Evolutionary conservation across 352 stramenopile genomes (phyloP).

Genomic region (Globisporangium echinulatum): DNA sequence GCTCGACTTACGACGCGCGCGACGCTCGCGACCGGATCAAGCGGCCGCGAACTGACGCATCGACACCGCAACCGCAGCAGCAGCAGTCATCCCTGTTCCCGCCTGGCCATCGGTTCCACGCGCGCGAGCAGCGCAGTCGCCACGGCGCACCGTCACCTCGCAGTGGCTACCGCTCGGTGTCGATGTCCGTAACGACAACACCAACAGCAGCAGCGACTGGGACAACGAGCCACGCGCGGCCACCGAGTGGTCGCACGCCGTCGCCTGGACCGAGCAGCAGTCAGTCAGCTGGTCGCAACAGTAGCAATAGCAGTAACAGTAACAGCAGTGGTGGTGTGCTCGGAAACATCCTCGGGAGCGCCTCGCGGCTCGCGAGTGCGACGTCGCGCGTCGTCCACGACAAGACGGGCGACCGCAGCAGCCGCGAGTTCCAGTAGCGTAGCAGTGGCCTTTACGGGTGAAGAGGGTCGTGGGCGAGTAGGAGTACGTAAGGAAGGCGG

Average conservation of each 20-base stretch:
- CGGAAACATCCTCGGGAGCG: slow-evolving; percentile 59
- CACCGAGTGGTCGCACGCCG: slow-evolving; percentile 1
- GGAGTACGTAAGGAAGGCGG: too few species aligned
- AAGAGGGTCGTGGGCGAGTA: too few species aligned
- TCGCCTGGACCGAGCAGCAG: slow-evolving; percentile 1
- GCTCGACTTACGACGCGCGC: background rate
- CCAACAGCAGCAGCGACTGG: background rate
- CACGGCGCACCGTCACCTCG: slow-evolving; percentile 1
- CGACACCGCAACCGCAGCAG: background rate
- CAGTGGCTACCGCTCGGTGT: slow-evolving; percentile 7
- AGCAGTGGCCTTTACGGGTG: too few species aligned
- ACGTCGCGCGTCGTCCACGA: slow-evolving; percentile 52
- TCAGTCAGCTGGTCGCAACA: slow-evolving; percentile 1
- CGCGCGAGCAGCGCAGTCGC: background rate
- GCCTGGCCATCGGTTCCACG: slow-evolving; percentile 4
- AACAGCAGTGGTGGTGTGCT: slow-evolving; percentile 31
- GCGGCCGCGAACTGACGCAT: slow-evolving; percentile 8
- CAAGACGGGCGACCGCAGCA: slow-evolving; percentile 31
- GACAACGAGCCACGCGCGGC: slow-evolving; percentile 2
- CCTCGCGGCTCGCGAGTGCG: slow-evolving; percentile 51
- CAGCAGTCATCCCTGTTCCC: slow-evolving; percentile 1
- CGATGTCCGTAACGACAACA: background rate
- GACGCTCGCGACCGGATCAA: slow-evolving; percentile 3
- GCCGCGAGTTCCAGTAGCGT: slow-evolving; percentile 22
- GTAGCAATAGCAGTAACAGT: slow-evolving; percentile 6